Conservation (phyloP, 371 early-diverging fungal genomes). For the Coemansia sp. region DNA sequence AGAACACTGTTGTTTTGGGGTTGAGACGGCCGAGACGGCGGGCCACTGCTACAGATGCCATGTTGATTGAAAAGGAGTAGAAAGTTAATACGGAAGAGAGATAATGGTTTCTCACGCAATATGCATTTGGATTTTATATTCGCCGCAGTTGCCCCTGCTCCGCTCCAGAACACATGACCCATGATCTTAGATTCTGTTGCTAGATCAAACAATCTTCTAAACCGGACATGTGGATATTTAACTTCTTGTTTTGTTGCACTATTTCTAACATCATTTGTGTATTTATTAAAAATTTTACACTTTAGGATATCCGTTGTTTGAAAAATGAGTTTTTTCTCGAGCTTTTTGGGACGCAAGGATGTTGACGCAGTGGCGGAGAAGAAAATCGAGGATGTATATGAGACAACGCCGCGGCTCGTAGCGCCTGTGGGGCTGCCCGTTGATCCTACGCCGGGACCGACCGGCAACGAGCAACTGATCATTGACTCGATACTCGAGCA, state of each 20-base stretch:
- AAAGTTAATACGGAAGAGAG: not conserved
- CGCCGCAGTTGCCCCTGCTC: not conserved
- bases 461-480: constrained; percentile 26
- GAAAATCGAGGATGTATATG: constrained; percentile 10
- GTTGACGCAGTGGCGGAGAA: constrained; percentile 5
- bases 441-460: constrained; percentile 27
- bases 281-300: not conserved
- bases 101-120: no score
- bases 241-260: not conserved
- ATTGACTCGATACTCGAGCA: constrained; percentile 24
- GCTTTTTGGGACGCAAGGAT: constrained; percentile 26
- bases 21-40: constrained; percentile 44
- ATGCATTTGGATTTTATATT: not conserved
- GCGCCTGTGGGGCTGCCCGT: constrained; percentile 12
- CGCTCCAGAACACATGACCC: not conserved
- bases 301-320: not conserved
- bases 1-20: constrained; percentile 75
- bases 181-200: no score
- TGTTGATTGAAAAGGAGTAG: not conserved
- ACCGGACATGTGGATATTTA: not conserved
- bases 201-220: no score
- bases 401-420: constrained; percentile 23
- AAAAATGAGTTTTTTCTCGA: constrained; percentile 30
- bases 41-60: constrained; percentile 18
- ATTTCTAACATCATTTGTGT: not conserved